Conservation (phyloP, 2,329 filamentous ascomycete genomes). For the Microsporum canis region DNA sequence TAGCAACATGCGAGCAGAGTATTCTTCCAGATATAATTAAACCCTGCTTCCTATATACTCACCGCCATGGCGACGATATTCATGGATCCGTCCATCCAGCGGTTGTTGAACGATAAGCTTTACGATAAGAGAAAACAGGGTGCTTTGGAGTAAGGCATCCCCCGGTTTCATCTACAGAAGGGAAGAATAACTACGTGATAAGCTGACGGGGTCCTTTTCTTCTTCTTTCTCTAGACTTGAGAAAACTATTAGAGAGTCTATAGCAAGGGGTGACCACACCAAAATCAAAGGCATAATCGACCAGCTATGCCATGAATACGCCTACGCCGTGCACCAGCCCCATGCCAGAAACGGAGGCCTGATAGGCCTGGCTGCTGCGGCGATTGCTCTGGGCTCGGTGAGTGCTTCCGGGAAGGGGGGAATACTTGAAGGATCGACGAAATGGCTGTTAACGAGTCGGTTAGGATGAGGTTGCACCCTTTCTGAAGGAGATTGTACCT, state of each 20-base stretch:
- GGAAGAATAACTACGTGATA: not conserved
- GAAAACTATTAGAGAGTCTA: conserved; percentile 74
- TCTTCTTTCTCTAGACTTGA: conserved; percentile 55
- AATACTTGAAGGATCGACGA: not conserved
- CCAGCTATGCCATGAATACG: conserved; percentile 94
- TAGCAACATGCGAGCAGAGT: conserved; percentile 1
- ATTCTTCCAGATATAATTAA: not conserved
- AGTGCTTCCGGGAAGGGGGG: conserved; percentile 28
- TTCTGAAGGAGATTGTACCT: conserved; percentile 86
- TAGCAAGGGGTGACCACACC: conserved; percentile 63
- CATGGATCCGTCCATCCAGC: conserved; percentile 86
- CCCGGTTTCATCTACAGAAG: not conserved
- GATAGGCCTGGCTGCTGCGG: conserved; percentile 88
- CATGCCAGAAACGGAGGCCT: conserved; percentile 93
- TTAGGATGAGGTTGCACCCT: conserved; percentile 72
- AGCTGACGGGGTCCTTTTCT: not conserved
- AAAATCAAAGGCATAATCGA: conserved; percentile 80
- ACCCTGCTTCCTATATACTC: not conserved
- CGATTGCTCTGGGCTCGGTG: conserved; percentile 87
- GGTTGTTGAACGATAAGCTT: conserved; percentile 90
- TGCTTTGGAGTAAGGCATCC: conserved; percentile 68
- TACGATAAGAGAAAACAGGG: conserved; percentile 97
- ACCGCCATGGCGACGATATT: conserved; percentile 11
- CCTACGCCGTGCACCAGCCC: conserved; percentile 91
- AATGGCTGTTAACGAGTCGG: conserved; percentile 5